Evolutionary conservation across 768 basidiomycete genomes (phyloP).

Genomic region (Fomitopsis pulvina): DNA sequence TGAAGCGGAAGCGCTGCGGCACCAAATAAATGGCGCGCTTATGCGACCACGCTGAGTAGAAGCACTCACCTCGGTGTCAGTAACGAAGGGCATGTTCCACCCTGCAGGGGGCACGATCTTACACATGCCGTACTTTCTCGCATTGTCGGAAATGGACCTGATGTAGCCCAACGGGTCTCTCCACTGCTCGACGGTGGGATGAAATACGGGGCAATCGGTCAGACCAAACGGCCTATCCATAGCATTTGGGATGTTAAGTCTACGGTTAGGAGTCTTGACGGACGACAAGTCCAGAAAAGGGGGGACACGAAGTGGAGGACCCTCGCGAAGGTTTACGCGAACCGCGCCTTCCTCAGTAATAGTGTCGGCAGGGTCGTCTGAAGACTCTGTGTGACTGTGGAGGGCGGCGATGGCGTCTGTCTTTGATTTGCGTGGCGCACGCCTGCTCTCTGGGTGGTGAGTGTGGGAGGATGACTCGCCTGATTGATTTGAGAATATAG

Average conservation of each 20-base stretch:
- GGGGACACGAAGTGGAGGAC: conserved; percentile 54
- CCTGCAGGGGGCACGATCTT: conserved; percentile 91
- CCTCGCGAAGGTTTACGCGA: conserved; percentile 28
- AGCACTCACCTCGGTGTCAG: conserved; percentile 75
- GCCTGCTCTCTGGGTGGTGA: conserved; percentile 34
- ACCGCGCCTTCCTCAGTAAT: conserved; percentile 42
- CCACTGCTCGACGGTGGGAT: conserved; percentile 88
- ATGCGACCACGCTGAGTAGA: conserved; percentile 21
- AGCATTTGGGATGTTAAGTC: conserved; percentile 32
- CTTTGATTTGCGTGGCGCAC: conserved; percentile 88
- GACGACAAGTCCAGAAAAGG: conserved; percentile 59
- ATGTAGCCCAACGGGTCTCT: conserved; percentile 93
- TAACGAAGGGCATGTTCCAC: conserved; percentile 96
- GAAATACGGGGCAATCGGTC: conserved; percentile 83
- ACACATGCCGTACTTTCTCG: conserved; percentile 80
- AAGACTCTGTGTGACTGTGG: conserved; percentile 56
- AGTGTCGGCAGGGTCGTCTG: conserved; percentile 44
- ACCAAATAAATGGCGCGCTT: conserved; percentile 19
- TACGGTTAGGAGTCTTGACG: conserved; percentile 60
- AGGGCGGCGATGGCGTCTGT: conserved; percentile 79
- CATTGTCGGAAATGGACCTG: conserved; percentile 66
- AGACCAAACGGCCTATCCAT: conserved; percentile 77
- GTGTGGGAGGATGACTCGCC: conserved; percentile 26
- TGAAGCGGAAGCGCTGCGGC: conserved; percentile 83
- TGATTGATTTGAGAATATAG: conserved; percentile 7